These are phyloP conservation scores for Catunica adiposa DNA, from an alignment of 2,329 filamentous ascomycete species.

Conservation along the genomic window DNA sequence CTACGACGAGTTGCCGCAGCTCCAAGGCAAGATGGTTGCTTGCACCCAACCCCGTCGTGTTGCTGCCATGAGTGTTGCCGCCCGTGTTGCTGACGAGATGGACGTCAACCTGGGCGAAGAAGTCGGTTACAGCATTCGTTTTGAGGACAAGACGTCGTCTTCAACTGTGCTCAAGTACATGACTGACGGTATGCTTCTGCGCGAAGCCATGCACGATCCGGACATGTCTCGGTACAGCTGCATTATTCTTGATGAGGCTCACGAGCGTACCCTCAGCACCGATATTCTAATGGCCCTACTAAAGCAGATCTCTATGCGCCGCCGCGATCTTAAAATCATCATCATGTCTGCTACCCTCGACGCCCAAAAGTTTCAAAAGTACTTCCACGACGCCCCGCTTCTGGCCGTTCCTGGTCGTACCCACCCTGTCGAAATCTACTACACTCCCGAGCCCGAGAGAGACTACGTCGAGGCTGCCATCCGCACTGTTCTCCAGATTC, in stretches of 20 bases:
- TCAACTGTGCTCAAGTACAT: slow-evolving; percentile 97
- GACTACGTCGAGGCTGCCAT: slow-evolving; percentile 95
- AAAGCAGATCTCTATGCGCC: slow-evolving; percentile 69
- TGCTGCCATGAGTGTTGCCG: slow-evolving; percentile 94
- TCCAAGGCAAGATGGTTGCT: slow-evolving; percentile 74
- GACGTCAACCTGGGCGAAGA: slow-evolving; percentile 85
- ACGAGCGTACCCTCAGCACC: slow-evolving; percentile 91
- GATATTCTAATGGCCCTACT: slow-evolving; percentile 94
- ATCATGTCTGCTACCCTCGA: slow-evolving; percentile 98
- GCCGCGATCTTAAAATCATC: slow-evolving; percentile 89
- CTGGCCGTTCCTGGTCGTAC: slow-evolving; percentile 90
- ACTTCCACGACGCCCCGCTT: slow-evolving; percentile 88
- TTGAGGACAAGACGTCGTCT: slow-evolving; percentile 80
- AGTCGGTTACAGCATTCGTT: slow-evolving; percentile 97
- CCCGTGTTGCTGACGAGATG: slow-evolving; percentile 94
- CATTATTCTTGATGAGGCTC: slow-evolving; percentile 96
- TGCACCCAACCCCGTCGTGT: slow-evolving; percentile 97
- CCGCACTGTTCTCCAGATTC: slow-evolving; percentile 89
- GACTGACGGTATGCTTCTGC: slow-evolving; percentile 96
- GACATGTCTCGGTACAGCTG: slow-evolving; percentile 84
- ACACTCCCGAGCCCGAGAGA: slow-evolving; percentile 86
- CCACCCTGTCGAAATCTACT: slow-evolving; percentile 94
- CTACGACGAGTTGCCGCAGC: slow-evolving; percentile 85
- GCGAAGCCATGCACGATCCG: slow-evolving; percentile 93
- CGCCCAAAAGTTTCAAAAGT: slow-evolving; percentile 92